Evolutionary conservation across 805 yeast species (phyloP).

Genomic region (Ogataea ganodermae): DNA sequence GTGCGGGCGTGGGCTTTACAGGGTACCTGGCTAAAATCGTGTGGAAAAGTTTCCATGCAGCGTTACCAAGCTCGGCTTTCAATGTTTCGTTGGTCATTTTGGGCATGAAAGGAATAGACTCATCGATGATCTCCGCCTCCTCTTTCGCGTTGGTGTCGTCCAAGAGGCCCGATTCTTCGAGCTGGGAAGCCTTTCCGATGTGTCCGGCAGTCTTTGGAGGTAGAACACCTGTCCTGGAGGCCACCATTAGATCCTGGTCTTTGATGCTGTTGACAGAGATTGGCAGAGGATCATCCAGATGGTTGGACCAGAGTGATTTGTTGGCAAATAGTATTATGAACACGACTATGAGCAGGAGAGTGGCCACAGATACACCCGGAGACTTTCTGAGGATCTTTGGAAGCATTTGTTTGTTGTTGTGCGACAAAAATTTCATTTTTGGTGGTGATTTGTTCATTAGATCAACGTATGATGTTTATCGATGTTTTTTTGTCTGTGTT

Average conservation of each 20-base stretch:
- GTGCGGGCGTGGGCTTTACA: slow-evolving; percentile 66
- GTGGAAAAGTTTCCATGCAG: slow-evolving; percentile 92
- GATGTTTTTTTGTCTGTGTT: not conserved
- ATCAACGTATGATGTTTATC: not conserved
- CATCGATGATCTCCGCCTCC: slow-evolving; percentile 7
- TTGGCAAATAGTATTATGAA: slow-evolving; percentile 23
- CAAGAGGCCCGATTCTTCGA: slow-evolving; percentile 10
- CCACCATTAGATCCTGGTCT: not conserved
- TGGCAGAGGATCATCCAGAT: slow-evolving; percentile 27
- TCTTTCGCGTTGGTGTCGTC: slow-evolving; percentile 1
- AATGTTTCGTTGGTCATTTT: slow-evolving; percentile 78
- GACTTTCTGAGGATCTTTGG: slow-evolving; percentile 17
- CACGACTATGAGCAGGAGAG: slow-evolving; percentile 20
- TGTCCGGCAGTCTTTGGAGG: slow-evolving; percentile 1
- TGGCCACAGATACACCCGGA: slow-evolving; percentile 22
- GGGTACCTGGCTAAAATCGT: slow-evolving; percentile 93
- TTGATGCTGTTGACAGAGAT: slow-evolving; percentile 5
- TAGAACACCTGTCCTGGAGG: slow-evolving; percentile 6
- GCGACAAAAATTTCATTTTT: slow-evolving; percentile 3
- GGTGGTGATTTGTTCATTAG: not conserved
- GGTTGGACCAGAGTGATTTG: slow-evolving; percentile 21
- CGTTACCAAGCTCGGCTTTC: slow-evolving; percentile 79
- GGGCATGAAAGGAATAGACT: slow-evolving; percentile 68
- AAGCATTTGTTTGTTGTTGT: slow-evolving; percentile 5
- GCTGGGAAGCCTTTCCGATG: not conserved